Evolutionary conservation across 176 grass and related monocot genomes (phyloP), one percentile per base, ranked within the genome.

Genomic region (Zea luxurians): DNA sequence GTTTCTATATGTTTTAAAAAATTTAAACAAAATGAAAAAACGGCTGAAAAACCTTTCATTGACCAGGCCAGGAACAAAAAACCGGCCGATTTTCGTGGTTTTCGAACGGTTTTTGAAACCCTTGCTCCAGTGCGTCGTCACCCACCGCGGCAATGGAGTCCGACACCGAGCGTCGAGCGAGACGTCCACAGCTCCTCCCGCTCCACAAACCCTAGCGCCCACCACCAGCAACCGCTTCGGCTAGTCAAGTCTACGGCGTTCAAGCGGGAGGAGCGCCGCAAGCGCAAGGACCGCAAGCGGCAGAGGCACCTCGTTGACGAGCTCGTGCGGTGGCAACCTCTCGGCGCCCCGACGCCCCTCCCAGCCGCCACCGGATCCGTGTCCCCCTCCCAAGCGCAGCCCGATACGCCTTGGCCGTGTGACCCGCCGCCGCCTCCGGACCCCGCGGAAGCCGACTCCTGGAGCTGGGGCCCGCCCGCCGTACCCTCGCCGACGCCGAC

Each of bases 251-350:
- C 91, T 20, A 83, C 64, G 47, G 91, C 85, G 34, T 93, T 93
- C 91, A 93, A 90, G 85, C 81, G 91, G 13, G 91, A 93, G 60
- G 91, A 93, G 78, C 85, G 91, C 75, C 88, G 88, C 64, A 88
- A 66, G 82, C 91, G 83, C 80, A 90, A 88, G 79, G 85, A 88
- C 45, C 82, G 88, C 70, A 93, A 93, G 75, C 61, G 76, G 38
- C 85, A 77, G 79, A 81, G 88, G 8, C 76, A 46, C 50, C 83
- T 90, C 45, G 77, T 62, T 49, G 61, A 85, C 48, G 78, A 80
- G 46, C 87, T 90, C 69, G 78, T 36, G 64, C 73, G 4, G n/a
- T 89, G 90, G 90, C 58, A 89, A 18, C 86, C 90, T 46, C 90
- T 92, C 72, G 73, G 66, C 20, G 55, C 66, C 57, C 64, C 50